Conservation (phyloP, 2,329 filamentous ascomycete genomes). For the Fusarium protoensiforme region DNA sequence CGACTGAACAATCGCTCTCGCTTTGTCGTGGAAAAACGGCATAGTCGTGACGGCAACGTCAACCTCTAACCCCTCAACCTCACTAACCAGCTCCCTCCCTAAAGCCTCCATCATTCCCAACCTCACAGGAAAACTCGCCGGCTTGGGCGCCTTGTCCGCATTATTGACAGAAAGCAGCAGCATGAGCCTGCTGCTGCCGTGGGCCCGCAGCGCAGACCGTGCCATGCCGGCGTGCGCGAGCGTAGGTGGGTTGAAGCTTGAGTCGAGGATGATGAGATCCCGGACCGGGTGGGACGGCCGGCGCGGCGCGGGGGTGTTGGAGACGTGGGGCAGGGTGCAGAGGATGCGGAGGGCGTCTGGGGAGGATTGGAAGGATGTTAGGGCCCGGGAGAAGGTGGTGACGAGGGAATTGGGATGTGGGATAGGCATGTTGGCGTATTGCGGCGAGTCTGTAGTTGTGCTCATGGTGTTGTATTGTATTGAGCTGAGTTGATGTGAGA, state of each 20-base stretch:
- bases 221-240: constrained; percentile 70
- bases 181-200: constrained; percentile 54
- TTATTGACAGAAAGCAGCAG: constrained; percentile 72
- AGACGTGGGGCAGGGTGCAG: constrained; percentile 50
- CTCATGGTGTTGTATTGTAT: constrained; percentile 11
- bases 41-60: constrained; percentile 78
- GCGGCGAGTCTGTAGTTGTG: neutral
- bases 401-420: constrained; percentile 45
- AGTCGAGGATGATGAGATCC: constrained; percentile 69
- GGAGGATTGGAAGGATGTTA: constrained; percentile 58
- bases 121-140: constrained; percentile 74
- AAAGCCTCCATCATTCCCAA: constrained; percentile 79
- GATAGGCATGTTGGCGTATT: constrained; percentile 25
- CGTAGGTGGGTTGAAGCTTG: constrained; percentile 76
- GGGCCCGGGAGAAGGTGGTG: constrained; percentile 56
- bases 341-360: constrained; percentile 57
- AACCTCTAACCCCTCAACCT: constrained; percentile 49
- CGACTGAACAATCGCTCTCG: constrained; percentile 62
- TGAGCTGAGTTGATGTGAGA: neutral
- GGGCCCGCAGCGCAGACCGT: constrained; percentile 54
- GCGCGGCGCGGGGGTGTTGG: constrained; percentile 25
- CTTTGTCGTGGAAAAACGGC: constrained; percentile 82
- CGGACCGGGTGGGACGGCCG: constrained; percentile 32
- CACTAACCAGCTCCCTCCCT: constrained; percentile 62
- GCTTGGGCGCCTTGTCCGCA: constrained; percentile 73